Conservation (phyloP, 1,139 yeast species). For the Suhomyces atakaporum region DNA sequence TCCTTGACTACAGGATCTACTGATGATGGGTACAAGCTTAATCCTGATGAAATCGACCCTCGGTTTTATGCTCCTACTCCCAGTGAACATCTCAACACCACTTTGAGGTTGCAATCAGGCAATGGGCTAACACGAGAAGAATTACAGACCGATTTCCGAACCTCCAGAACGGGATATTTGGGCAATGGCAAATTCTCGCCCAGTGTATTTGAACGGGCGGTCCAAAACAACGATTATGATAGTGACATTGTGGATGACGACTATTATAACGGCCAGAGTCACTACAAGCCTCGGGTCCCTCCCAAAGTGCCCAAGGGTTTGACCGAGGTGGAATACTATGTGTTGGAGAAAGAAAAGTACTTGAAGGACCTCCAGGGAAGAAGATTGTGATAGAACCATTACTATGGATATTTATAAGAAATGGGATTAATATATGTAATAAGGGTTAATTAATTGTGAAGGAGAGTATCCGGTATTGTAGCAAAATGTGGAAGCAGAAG, state of each 20-base stretch:
- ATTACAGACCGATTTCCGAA: slow-evolving; percentile 22
- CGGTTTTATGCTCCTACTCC: slow-evolving; percentile 52
- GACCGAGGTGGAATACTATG: slow-evolving; percentile 49
- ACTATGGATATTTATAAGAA: no score
- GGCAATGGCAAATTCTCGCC: slow-evolving; percentile 43
- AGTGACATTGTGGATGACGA: slow-evolving; percentile 24
- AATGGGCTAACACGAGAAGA: slow-evolving; percentile 21
- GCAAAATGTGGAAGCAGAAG: no score
- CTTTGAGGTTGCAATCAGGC: slow-evolving; percentile 26
- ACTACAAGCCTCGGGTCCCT: slow-evolving; percentile 48
- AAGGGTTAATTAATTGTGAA: background rate
- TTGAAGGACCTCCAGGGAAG: slow-evolving; percentile 48
- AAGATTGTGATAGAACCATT: slow-evolving; percentile 20
- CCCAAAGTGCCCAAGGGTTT: slow-evolving; percentile 58
- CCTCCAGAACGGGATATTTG: slow-evolving; percentile 24
- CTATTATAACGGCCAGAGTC: slow-evolving; percentile 34
- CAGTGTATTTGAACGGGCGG: slow-evolving; percentile 34
- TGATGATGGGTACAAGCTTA: slow-evolving; percentile 16
- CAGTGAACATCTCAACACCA: slow-evolving; percentile 35
- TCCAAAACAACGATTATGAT: slow-evolving; percentile 13
- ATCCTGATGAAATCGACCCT: slow-evolving; percentile 46
- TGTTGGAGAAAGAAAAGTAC: slow-evolving; percentile 43
- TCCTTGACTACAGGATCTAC: slow-evolving; percentile 24
- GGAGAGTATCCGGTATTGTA: no score
- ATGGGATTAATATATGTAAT: no score